Conservation (phyloP, 169 alveolate species). For the Cryptosporidium muris region DNA sequence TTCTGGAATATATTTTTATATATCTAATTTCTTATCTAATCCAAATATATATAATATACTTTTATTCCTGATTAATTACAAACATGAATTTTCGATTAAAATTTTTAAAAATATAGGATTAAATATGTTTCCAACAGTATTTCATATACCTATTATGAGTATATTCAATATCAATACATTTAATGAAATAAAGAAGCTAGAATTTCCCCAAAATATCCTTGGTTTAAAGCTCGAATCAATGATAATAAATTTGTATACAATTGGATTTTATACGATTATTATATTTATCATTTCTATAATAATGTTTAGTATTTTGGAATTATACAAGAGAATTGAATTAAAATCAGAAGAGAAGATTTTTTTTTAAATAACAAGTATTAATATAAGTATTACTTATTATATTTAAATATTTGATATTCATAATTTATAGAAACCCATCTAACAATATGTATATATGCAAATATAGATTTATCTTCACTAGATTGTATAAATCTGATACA, state of each 20-base stretch:
- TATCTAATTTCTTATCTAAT: slow-evolving; percentile 12
- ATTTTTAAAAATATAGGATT: background rate
- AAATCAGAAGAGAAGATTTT: background rate
- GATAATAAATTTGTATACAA: slow-evolving; percentile 20
- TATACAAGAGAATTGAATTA: background rate
- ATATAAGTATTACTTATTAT: no score
- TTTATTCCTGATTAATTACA: background rate
- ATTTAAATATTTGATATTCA: no score
- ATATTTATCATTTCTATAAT: slow-evolving; percentile 6
- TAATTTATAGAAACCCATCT: slow-evolving; percentile 41
- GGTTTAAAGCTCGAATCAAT: slow-evolving; percentile 11
- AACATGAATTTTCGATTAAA: background rate
- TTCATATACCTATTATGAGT: slow-evolving; percentile 25
- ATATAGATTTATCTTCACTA: background rate
- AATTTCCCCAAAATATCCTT: background rate
- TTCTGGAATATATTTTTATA: slow-evolving; percentile 27
- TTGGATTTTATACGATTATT: slow-evolving; percentile 1
- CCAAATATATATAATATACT: slow-evolving; percentile 21
- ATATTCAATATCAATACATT: slow-evolving; percentile 2
- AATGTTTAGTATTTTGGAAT: background rate
- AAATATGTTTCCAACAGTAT: slow-evolving; percentile 51
- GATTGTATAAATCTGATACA: slow-evolving; percentile 47
- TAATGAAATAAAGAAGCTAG: background rate
- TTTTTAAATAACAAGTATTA: background rate
- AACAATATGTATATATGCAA: slow-evolving; percentile 31